phyloP scores from a whole-genome alignment of 768 basidiomycete genomes.

The Psilocybe subaeruginosa region DNA sequence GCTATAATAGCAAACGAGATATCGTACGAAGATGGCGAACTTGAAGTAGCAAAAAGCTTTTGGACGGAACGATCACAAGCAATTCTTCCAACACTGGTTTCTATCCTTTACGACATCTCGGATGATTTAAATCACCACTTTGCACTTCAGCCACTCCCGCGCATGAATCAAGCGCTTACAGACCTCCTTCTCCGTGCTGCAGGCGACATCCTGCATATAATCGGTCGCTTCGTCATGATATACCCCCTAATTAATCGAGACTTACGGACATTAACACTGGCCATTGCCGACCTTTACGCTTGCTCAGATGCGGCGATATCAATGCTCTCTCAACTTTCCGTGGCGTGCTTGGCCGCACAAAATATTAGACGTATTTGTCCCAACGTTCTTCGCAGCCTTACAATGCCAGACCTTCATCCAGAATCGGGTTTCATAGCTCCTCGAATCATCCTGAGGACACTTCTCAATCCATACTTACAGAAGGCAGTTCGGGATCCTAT shows the following conservation, averaged over 20 bases:
- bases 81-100: conserved; percentile 57
- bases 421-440: conserved; percentile 43
- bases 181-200: conserved; percentile 59
- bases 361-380: conserved; percentile 53
- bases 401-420: conserved; percentile 29
- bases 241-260: conserved; percentile 56
- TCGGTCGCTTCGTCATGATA: conserved; percentile 45
- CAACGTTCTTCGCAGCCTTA: conserved; percentile 47
- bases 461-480: conserved; percentile 53
- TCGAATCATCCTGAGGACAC: conserved; percentile 54
- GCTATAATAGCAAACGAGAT: conserved; percentile 59
- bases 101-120: conserved; percentile 49
- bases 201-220: conserved; percentile 55
- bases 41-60: conserved; percentile 54
- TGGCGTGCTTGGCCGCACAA: conserved; percentile 44
- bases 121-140: conserved; percentile 61
- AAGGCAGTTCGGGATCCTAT: conserved; percentile 55
- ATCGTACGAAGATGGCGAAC: conserved; percentile 49
- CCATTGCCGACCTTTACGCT: conserved; percentile 57
- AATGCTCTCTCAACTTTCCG: conserved; percentile 40
- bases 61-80: conserved; percentile 67
- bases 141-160: conserved; percentile 37
- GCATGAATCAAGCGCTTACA: conserved; percentile 44
- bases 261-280: conserved; percentile 43
- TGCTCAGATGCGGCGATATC: conserved; percentile 51